A percentile compares a stretch with the other conserved stretches of the same genome.
phyloP scores from a whole-genome alignment of 1,284 basidiomycete genomes.

The Cystobasidium pallidum region DNA sequence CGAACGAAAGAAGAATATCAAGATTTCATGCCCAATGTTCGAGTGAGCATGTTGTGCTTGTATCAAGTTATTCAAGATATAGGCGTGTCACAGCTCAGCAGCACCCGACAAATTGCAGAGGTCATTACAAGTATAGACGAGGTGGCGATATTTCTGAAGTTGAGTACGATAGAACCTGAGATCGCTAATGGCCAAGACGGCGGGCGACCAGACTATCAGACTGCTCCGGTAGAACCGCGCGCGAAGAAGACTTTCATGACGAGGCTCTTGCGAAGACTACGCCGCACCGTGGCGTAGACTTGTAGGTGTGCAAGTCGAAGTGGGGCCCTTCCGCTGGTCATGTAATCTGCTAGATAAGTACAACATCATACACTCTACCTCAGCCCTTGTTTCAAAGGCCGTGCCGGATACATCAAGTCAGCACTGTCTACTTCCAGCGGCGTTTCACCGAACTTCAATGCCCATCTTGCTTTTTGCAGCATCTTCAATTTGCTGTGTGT shows the following conservation, averaged over 20 bases:
- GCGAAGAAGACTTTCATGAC: background rate
- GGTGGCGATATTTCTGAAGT: conserved; percentile 17
- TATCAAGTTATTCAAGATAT: conserved; percentile 6
- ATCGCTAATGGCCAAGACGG: background rate
- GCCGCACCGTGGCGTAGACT: background rate
- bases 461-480: conserved; percentile 28
- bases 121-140: conserved; percentile 18
- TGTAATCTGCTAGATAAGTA: background rate
- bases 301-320: background rate
- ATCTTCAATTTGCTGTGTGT: conserved; percentile 26
- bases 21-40: conserved; percentile 27
- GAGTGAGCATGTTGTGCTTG: conserved; percentile 24
- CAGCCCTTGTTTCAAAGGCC: background rate
- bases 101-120: background rate
- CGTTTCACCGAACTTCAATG: conserved; percentile 30
- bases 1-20: background rate
- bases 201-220: background rate
- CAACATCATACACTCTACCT: background rate
- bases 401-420: background rate
- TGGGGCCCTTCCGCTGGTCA: background rate
- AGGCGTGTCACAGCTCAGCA: conserved; percentile 2
- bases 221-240: background rate
- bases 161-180: background rate
- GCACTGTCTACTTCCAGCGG: background rate
- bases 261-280: background rate